These are phyloP conservation scores for Clarireedia homoeocarpa DNA, from an alignment of 2,329 filamentous ascomycete species.

Conservation along the genomic window DNA sequence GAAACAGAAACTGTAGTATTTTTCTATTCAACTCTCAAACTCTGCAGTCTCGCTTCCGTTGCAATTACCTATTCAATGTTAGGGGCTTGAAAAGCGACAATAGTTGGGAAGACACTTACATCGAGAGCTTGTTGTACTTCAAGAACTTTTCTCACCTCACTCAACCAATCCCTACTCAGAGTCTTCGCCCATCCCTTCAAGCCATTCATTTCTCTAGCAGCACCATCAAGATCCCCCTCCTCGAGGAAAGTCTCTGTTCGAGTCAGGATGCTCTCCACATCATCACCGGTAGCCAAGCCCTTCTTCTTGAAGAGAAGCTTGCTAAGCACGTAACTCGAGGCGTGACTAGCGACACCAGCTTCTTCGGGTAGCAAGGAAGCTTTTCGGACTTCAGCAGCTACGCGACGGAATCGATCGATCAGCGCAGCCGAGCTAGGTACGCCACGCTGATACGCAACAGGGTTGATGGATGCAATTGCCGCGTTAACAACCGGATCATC, in stretches of 20 bases:
- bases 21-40: conserved; percentile 68
- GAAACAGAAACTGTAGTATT: conserved; percentile 6
- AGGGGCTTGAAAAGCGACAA: conserved; percentile 8
- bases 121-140: conserved; percentile 96
- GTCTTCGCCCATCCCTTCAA: conserved; percentile 93
- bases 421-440: conserved; percentile 77
- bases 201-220: conserved; percentile 90
- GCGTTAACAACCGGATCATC: conserved; percentile 83
- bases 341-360: conserved; percentile 89
- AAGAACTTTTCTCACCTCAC: conserved; percentile 81
- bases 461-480: conserved; percentile 94
- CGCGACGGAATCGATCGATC: conserved; percentile 91
- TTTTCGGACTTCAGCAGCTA: conserved; percentile 88
- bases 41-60: conserved; percentile 82
- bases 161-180: conserved; percentile 86
- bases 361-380: conserved; percentile 86
- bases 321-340: conserved; percentile 80
- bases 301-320: conserved; percentile 96
- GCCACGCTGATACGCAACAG: conserved; percentile 84
- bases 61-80: conserved; percentile 63
- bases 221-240: conserved; percentile 85
- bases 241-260: conserved; percentile 85
- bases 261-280: conserved; percentile 89
- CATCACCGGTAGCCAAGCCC: conserved; percentile 71
- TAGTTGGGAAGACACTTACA: conserved; percentile 49